Evolutionary conservation across 768 basidiomycete species (phyloP).

Genomic region (Tylopilus intermedius): DNA sequence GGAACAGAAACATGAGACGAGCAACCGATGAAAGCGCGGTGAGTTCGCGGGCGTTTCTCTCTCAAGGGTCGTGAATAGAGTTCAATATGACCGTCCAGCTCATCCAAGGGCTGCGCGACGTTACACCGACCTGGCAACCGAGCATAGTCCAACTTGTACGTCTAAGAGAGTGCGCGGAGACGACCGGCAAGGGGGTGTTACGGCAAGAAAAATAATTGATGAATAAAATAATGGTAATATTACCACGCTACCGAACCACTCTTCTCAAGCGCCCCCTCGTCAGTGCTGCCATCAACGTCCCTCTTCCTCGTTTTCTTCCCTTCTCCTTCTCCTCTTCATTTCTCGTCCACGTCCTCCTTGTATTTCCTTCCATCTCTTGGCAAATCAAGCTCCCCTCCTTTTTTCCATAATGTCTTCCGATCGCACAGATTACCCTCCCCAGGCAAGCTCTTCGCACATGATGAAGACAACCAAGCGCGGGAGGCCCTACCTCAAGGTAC

Average conservation of each 20-base stretch:
- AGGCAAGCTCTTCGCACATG: slow-evolving; percentile 81
- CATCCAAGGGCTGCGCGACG: no score
- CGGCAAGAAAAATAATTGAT: slow-evolving; percentile 2
- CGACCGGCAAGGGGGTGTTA: neutral
- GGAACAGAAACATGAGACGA: no score
- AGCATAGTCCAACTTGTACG: no score
- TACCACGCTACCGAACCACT: slow-evolving; percentile 30
- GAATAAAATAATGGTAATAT: slow-evolving; percentile 20
- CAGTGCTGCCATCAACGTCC: slow-evolving; percentile 20
- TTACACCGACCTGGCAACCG: no score
- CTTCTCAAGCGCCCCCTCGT: slow-evolving; percentile 9
- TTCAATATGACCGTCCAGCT: no score
- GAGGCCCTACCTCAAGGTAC: slow-evolving; percentile 87
- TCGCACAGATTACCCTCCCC: slow-evolving; percentile 36
- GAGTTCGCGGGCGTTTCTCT: neutral
- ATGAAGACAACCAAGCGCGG: slow-evolving; percentile 99
- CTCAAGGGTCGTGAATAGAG: no score
- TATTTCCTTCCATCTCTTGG: slow-evolving; percentile 19
- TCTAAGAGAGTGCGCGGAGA: neutral
- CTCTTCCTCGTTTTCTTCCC: slow-evolving; percentile 28
- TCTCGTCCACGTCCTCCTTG: slow-evolving; percentile 17
- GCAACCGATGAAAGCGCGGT: neutral
- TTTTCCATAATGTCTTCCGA: slow-evolving; percentile 38
- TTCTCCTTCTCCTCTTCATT: slow-evolving; percentile 30
- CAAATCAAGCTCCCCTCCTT: slow-evolving; percentile 16